phyloP scores from a whole-genome alignment of 75 land plant species.

The Cunninghamia lanceolata region DNA sequence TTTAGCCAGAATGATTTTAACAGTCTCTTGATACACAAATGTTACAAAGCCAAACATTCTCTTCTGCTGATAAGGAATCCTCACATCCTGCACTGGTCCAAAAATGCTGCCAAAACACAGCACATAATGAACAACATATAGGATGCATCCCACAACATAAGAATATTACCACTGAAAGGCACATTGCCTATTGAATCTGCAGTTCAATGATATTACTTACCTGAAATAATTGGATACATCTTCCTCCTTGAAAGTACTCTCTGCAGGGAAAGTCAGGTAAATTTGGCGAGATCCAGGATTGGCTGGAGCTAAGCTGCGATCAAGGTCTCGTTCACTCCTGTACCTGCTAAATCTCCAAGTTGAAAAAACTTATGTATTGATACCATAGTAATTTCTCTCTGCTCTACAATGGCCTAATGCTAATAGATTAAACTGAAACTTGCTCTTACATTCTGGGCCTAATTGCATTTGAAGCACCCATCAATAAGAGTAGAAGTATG shows the following conservation, averaged over 20 bases:
- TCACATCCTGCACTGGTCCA: constrained; percentile 98
- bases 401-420: background rate
- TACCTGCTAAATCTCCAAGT: constrained; percentile 11
- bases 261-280: constrained; percentile 98
- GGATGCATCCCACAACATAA: background rate
- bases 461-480: constrained; percentile 36
- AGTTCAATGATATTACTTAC: constrained; percentile 23
- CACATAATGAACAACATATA: background rate
- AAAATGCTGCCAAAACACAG: constrained; percentile 58
- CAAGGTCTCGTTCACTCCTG: background rate
- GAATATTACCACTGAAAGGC: background rate
- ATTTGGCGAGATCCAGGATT: constrained; percentile 85
- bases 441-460: background rate
- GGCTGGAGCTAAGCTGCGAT: background rate
- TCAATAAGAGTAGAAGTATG: constrained; percentile 69
- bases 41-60: constrained; percentile 99
- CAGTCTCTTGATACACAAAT: constrained; percentile 92
- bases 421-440: background rate
- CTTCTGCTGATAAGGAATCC: constrained; percentile 98
- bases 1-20: constrained; percentile 82
- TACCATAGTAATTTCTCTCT: background rate
- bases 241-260: constrained; percentile 96
- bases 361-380: background rate
- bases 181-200: background rate
- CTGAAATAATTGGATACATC: constrained; percentile 97